Conservation (phyloP, 2,329 filamentous ascomycete species). For the Fusarium nelsonii region DNA sequence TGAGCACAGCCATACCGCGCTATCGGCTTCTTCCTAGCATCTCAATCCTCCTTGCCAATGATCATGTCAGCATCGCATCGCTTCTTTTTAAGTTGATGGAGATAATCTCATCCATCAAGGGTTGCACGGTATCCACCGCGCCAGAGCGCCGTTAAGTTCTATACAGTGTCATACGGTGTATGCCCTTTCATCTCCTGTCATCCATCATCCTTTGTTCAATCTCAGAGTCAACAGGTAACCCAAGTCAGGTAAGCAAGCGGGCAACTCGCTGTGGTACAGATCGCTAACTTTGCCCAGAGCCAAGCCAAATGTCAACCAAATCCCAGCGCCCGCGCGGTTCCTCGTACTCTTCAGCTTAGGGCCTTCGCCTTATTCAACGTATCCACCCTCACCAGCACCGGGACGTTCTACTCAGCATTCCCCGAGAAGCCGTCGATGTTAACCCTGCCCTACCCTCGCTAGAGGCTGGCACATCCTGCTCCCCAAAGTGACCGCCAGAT, state of each 20-base stretch:
- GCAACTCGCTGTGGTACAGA: conserved; percentile 32
- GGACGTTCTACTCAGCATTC: conserved; percentile 20
- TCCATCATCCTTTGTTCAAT: conserved; percentile 12
- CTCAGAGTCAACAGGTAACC: conserved; percentile 38
- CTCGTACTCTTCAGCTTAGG: conserved; percentile 21
- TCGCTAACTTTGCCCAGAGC: conserved; percentile 32
- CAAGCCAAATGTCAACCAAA: conserved; percentile 23
- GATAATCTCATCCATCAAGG: conserved; percentile 23
- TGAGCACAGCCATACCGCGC: conserved; percentile 6
- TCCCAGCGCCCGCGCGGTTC: conserved; percentile 24
- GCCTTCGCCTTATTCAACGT: conserved; percentile 28
- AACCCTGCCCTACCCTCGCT: conserved; percentile 42
- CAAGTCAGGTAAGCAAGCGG: conserved; percentile 17
- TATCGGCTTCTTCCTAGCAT: conserved; percentile 23
- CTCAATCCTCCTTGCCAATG: conserved; percentile 26
- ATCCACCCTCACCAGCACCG: conserved; percentile 36
- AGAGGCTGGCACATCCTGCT: conserved; percentile 35
- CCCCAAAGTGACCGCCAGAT: conserved; percentile 34
- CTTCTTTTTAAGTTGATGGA: conserved; percentile 10
- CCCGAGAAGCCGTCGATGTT: conserved; percentile 24
- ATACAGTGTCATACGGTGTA: neutral
- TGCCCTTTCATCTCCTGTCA: conserved; percentile 33
- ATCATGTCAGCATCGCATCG: conserved; percentile 28
- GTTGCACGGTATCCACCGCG: conserved; percentile 20
- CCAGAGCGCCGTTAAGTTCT: conserved; percentile 4